Evolutionary conservation across 805 yeast species (phyloP).

Genomic region (Saccharomycopsis selenospora): DNA sequence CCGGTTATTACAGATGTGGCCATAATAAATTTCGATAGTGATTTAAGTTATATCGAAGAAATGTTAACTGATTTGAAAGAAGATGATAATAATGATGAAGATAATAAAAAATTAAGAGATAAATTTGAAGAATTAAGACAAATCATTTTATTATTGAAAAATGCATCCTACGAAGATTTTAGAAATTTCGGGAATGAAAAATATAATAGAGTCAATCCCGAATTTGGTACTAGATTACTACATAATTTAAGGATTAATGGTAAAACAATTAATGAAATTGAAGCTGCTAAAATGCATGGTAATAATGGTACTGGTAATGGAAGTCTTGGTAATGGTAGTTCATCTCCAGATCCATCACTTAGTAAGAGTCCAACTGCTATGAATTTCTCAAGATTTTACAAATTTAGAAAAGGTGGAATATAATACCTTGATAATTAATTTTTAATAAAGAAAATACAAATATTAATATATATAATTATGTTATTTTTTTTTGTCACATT

Average conservation of each 20-base stretch:
- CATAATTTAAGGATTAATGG: constrained; percentile 19
- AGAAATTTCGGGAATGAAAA: constrained; percentile 16
- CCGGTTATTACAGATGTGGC: constrained; percentile 45
- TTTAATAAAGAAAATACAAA: too few relatives aligned
- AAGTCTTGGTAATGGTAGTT: neutral
- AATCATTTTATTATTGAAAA: constrained; percentile 60
- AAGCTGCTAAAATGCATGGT: constrained; percentile 6
- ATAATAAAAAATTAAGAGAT: constrained; percentile 4
- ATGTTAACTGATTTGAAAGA: constrained; percentile 29
- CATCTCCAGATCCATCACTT: neutral
- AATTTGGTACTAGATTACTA: constrained; percentile 13
- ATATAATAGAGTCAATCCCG: constrained; percentile 17
- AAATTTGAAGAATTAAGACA: constrained; percentile 56
- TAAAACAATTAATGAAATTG: constrained; percentile 12
- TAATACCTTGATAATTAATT: too few relatives aligned
- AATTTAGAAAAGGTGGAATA: constrained; percentile 13
- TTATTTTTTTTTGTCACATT: too few relatives aligned
- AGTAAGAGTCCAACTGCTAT: constrained; percentile 17
- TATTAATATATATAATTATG: too few relatives aligned
- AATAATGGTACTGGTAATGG: neutral
- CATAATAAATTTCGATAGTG: constrained; percentile 71
- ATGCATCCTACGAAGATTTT: constrained; percentile 29
- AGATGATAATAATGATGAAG: constrained; percentile 18
- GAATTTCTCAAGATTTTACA: constrained; percentile 19
- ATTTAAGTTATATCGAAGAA: constrained; percentile 67